Base-by-base conservation (phyloP, 2,329 filamentous ascomycete genomes). In the Nectriaceae sp. region DNA sequence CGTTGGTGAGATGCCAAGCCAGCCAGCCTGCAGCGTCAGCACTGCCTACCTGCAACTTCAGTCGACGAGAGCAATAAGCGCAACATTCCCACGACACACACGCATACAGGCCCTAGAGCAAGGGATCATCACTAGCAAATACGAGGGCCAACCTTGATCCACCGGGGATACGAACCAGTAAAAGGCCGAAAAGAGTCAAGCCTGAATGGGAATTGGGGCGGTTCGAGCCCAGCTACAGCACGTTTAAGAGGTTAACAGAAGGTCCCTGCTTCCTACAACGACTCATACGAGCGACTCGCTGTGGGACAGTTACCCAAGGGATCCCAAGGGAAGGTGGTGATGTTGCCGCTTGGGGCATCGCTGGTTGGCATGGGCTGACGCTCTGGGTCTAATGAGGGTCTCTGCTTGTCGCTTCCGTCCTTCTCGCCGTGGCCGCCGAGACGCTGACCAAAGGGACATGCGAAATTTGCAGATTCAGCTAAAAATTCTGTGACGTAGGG, bases 111-210 rank as follows among this genome's bases (percentile, higher is more conserved):
- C n/a, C n/a, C n/a, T n/a, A n/a, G n/a, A n/a, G n/a, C n/a, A n/a
- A n/a, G n/a, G n/a, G n/a, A n/a, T n/a, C n/a, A n/a, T n/a, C n/a
- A n/a, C n/a, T n/a, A n/a, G n/a, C n/a, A 44, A 59, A 61, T 59
- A 59, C 54, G 57, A 60, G 49, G 40, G 26, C 10, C 16, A n/a
- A 36, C 33, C 33, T n/a, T 36, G 13, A 22, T 43, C 45, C 55
- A 42, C 45, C 46, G 44, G 35, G 40, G 38, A 52, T 47, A 46
- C 44, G 52, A 44, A 35, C 42, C 33, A 51, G 43, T 42, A 43
- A 20, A 33, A 11, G 38, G 43, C 44, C 50, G 11, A 55, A 40
- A 50, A 6, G 22, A 44, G 49, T 39, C 42, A 60, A 51, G 57
- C 50, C 47, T 42, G 38, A n/a, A 44, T 36, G 20, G 38, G 47